Base-by-base conservation (phyloP, 2,329 filamentous ascomycete genomes). In the Aspergillus sp. region DNA sequence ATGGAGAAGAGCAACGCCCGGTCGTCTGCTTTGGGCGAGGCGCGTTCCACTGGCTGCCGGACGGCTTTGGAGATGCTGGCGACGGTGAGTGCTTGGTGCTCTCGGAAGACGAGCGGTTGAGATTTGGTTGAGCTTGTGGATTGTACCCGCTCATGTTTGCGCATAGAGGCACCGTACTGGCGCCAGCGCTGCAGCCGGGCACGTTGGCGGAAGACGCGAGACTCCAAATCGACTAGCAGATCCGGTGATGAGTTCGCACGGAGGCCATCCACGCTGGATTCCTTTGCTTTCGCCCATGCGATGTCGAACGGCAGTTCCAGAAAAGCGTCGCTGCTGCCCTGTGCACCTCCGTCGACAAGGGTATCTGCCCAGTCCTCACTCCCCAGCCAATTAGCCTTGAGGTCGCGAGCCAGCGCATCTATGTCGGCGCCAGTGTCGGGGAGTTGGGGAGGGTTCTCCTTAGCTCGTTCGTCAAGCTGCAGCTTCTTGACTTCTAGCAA, bases 311-410 rank as follows among this genome's bases (percentile, higher is more conserved):
- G 80, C 38, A 83, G 82, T 2, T 83, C 83, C 13, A 96, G 73
- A n/a, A 95, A 79, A 0, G 81, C 83, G 62, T 90, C 89, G 32
- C 80, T 84, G 25, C 79, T 79, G 2, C 81, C 76, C 7, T 79
- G 79, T 19, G 81, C 79, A 49, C 91, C 88, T 2, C 91, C 91
- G 54, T 88, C 82, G 0, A 95, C 73, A 19, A 97, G 78, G 2
- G 86, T 81, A 51, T 91, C 84, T 67, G 91, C 83, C 89, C 92
- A 94, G 58, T 86, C 84, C 61, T 89, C 85, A 69, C 89, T 87
- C 2, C 91, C 92, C 13, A 90, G 82, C 92, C 92, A 97, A 66
- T 92, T 91, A 2, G 84, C 81, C 45, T 84, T 85, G 67, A 88
- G 83, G 59, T 91, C 71, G n/a, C 69, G 67, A 66, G 73, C 61